A percentile compares a stretch with the other conserved stretches of the same genome.
Evolutionary conservation across 208 protist genomes (phyloP).

Genomic region (Leishmania martiniquensis): DNA sequence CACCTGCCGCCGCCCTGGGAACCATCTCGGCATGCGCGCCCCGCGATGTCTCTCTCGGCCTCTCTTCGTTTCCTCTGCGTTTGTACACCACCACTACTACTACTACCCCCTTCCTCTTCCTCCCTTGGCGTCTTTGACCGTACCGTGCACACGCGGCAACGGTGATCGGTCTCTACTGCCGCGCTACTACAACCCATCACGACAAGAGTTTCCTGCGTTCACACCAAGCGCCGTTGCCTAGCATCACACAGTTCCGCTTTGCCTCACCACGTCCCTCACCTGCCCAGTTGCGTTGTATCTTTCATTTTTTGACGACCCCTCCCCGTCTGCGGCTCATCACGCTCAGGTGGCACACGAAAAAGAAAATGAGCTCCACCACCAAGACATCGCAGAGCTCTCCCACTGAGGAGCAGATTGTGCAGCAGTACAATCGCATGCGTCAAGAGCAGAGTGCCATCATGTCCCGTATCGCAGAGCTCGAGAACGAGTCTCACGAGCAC

Average conservation of each 20-base stretch:
- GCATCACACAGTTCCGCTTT: not conserved
- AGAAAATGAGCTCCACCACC: slow-evolving; percentile 10
- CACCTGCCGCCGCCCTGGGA: not conserved
- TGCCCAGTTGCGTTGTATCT: not conserved
- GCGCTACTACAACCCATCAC: not conserved
- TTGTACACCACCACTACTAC: not conserved
- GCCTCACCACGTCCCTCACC: no score
- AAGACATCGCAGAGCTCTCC: slow-evolving; percentile 12
- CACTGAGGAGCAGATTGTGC: slow-evolving; percentile 81
- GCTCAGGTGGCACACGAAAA: not conserved
- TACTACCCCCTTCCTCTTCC: not conserved
- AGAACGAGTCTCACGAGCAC: slow-evolving; percentile 92
- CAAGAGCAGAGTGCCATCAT: slow-evolving; percentile 88
- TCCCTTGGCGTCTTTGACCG: not conserved
- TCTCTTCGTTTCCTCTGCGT: slow-evolving; percentile 8
- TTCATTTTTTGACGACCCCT: not conserved
- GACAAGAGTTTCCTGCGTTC: not conserved
- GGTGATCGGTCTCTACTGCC: not conserved
- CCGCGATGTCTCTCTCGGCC: not conserved
- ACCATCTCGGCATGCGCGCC: not conserved
- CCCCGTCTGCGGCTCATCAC: not conserved
- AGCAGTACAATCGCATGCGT: slow-evolving; percentile 85
- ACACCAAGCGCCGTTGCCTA: not conserved
- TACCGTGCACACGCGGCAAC: not conserved
- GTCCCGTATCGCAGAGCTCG: slow-evolving; percentile 87